These are phyloP conservation scores for Agrocybe chaxingu DNA, from an alignment of 768 basidiomycete genomes.

Conservation along the genomic window DNA sequence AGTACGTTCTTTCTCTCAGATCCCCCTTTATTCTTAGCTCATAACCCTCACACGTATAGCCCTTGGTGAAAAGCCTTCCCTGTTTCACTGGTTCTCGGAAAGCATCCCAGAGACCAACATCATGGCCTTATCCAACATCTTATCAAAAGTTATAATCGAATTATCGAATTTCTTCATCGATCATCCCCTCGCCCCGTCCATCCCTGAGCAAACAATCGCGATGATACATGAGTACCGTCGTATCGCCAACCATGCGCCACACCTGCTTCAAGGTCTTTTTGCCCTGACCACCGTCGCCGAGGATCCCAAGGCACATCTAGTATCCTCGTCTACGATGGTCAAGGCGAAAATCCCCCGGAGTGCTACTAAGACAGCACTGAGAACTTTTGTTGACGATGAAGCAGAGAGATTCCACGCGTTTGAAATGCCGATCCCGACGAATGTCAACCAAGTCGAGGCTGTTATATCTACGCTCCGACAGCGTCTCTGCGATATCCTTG, in stretches of 20 bases:
- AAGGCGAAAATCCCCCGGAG: slow-evolving; percentile 15
- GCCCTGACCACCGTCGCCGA: slow-evolving; percentile 9
- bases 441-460: neutral
- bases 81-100: slow-evolving; percentile 24
- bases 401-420: neutral
- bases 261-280: slow-evolving; percentile 18
- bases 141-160: slow-evolving; percentile 1
- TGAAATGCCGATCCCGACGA: slow-evolving; percentile 1
- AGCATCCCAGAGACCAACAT: slow-evolving; percentile 24
- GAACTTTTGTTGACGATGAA: neutral
- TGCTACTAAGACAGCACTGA: slow-evolving; percentile 6
- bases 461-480: slow-evolving; percentile 5
- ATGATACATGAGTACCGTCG: slow-evolving; percentile 10
- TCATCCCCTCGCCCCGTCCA: neutral
- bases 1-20: slow-evolving; percentile 10
- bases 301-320: neutral
- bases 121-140: slow-evolving; percentile 2
- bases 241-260: slow-evolving; percentile 20
- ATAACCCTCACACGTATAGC: slow-evolving; percentile 1
- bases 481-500: slow-evolving; percentile 13
- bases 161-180: slow-evolving; percentile 11
- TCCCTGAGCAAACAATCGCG: neutral
- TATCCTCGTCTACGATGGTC: slow-evolving; percentile 7
- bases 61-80: slow-evolving; percentile 5
- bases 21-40: neutral